A percentile compares a stretch with the other conserved stretches of the same genome.
phyloP scores from a whole-genome alignment of 768 basidiomycete species.

The Royoungia palumana region DNA sequence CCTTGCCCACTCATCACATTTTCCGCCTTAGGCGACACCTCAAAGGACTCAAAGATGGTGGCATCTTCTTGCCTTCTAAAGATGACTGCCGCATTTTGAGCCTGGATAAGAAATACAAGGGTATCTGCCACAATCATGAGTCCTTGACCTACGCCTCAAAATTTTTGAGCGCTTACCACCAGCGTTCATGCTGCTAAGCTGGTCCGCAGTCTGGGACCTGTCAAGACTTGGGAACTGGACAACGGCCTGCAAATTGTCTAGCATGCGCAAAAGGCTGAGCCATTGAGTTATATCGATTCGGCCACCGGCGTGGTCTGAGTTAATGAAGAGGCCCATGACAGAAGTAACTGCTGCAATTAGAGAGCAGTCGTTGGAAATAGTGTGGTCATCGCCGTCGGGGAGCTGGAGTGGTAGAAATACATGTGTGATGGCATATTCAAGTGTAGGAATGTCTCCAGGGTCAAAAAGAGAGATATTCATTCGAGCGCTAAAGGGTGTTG shows the following conservation, averaged over 20 bases:
- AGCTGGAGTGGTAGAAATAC: conserved; percentile 43
- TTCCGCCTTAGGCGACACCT: conserved; percentile 37
- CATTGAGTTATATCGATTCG: conserved; percentile 21
- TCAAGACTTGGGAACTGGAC: conserved; percentile 14
- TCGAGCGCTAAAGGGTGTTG: neutral
- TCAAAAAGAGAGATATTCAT: conserved; percentile 9
- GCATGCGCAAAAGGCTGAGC: conserved; percentile 32
- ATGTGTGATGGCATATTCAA: conserved; percentile 38
- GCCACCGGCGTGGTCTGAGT: neutral
- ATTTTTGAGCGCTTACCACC: conserved; percentile 15
- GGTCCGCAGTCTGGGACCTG: conserved; percentile 1
- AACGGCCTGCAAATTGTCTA: conserved; percentile 20
- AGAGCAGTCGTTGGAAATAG: conserved; percentile 20
- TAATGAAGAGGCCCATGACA: conserved; percentile 18
- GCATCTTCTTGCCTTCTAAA: conserved; percentile 29
- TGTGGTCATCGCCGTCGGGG: conserved; percentile 36
- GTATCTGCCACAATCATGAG: conserved; percentile 31
- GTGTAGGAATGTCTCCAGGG: neutral
- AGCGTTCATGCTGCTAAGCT: conserved; percentile 4
- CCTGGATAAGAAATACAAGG: conserved; percentile 36
- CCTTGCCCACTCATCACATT: conserved; percentile 38
- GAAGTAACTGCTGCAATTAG: conserved; percentile 23
- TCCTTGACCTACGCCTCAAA: neutral
- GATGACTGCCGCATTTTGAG: conserved; percentile 49
- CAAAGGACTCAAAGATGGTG: conserved; percentile 45